These are phyloP conservation scores for Termitomyces heimii DNA, from an alignment of 768 basidiomycete genomes.

Conservation along the genomic window DNA sequence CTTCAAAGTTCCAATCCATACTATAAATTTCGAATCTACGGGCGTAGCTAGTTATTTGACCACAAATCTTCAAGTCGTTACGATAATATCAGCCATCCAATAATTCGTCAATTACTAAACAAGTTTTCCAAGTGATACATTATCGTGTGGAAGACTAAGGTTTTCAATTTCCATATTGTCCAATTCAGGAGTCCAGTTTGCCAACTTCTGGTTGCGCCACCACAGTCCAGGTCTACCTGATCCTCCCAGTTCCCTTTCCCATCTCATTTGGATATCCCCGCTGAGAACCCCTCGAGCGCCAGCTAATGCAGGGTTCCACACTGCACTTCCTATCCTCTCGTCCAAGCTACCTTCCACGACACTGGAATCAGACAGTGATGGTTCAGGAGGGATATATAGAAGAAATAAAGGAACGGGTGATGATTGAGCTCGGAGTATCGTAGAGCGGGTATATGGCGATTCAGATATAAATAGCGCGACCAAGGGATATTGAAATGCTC, in stretches of 20 bases:
- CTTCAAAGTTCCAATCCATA: background rate
- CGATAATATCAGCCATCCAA: background rate
- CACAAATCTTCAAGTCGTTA: background rate
- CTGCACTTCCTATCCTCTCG: constrained; percentile 36
- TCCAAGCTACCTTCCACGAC: constrained; percentile 7
- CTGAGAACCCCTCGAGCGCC: constrained; percentile 48
- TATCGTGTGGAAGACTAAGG: background rate
- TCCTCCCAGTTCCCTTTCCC: constrained; percentile 42
- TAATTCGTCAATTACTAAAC: constrained; percentile 1
- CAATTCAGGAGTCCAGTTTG: constrained; percentile 26
- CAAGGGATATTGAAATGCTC: constrained; percentile 24
- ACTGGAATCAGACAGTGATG: constrained; percentile 3
- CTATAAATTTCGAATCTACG: background rate
- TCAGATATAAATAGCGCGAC: constrained; percentile 80
- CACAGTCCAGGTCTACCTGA: constrained; percentile 38
- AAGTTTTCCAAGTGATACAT: constrained; percentile 6
- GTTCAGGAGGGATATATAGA: constrained; percentile 59
- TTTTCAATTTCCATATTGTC: constrained; percentile 10
- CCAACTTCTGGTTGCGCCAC: constrained; percentile 33
- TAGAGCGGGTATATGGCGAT: constrained; percentile 70
- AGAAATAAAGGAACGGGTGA: constrained; percentile 78
- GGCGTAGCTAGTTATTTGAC: background rate
- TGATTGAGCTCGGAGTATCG: constrained; percentile 63
- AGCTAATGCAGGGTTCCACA: constrained; percentile 68
- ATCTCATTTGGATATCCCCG: constrained; percentile 59